Conservation (phyloP, 1,139 yeast genomes). For the Zygotorulaspora mrakii region DNA sequence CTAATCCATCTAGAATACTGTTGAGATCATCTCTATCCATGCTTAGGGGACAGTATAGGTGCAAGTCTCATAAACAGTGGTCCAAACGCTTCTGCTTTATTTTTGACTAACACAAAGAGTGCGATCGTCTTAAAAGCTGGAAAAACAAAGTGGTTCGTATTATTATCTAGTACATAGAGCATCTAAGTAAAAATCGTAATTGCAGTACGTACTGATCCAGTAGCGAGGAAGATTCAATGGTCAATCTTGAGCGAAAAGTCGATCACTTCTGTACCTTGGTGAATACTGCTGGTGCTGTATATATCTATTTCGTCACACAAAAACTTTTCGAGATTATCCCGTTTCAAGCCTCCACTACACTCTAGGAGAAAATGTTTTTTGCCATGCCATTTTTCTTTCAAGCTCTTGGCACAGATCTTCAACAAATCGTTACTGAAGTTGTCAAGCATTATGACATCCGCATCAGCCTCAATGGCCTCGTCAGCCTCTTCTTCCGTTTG, state of each 20-base stretch:
- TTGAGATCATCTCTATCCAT: constrained; percentile 11
- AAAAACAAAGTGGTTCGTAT: too few relatives aligned
- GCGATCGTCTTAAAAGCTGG: too few relatives aligned
- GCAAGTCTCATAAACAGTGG: neutral
- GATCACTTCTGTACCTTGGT: constrained; percentile 78
- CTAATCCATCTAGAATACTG: constrained; percentile 16
- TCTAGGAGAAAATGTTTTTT: constrained; percentile 64
- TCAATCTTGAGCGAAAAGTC: constrained; percentile 84
- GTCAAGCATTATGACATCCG: constrained; percentile 93
- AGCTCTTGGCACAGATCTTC: constrained; percentile 57
- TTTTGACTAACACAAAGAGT: too few relatives aligned
- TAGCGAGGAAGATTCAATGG: too few relatives aligned
- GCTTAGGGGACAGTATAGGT: neutral
- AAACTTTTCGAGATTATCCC: constrained; percentile 60
- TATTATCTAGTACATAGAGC: too few relatives aligned
- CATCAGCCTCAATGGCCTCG: constrained; percentile 93
- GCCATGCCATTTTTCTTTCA: constrained; percentile 58
- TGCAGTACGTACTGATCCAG: too few relatives aligned
- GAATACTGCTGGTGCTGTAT: constrained; percentile 89
- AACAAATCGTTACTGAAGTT: constrained; percentile 72
- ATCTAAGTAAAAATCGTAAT: too few relatives aligned
- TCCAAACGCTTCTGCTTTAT: too few relatives aligned
- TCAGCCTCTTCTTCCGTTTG: constrained; percentile 77
- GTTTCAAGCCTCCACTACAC: constrained; percentile 87
- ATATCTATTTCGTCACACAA: constrained; percentile 80